phyloP scores from a whole-genome alignment of 2,329 filamentous ascomycete genomes.

The Hypoxylon sp. region DNA sequence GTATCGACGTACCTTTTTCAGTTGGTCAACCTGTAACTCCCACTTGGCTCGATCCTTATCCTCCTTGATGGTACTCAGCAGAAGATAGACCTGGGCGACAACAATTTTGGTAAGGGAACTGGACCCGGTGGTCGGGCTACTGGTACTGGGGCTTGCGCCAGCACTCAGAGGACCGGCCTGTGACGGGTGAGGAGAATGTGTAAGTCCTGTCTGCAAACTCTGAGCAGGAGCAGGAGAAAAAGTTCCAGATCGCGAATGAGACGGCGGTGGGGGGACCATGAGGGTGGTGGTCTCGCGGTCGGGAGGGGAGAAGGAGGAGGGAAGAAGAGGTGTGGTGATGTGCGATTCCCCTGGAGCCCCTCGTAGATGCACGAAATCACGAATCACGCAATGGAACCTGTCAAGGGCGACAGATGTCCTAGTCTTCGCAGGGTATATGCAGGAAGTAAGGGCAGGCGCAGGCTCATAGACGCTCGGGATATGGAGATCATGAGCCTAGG shows the following conservation, averaged over 20 bases:
- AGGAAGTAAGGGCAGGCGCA: constrained; percentile 39
- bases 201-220: constrained; percentile 69
- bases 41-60: constrained; percentile 92
- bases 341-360: constrained; percentile 52
- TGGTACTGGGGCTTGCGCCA: constrained; percentile 73
- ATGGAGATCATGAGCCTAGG: constrained; percentile 51
- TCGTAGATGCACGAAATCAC: constrained; percentile 47
- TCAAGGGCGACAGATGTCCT: constrained; percentile 31
- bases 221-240: constrained; percentile 74
- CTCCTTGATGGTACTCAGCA: constrained; percentile 95
- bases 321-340: constrained; percentile 39
- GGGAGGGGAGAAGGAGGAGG: constrained; percentile 39
- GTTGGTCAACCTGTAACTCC: constrained; percentile 91
- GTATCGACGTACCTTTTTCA: constrained; percentile 81
- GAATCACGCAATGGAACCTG: constrained; percentile 37
- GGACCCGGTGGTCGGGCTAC: constrained; percentile 71
- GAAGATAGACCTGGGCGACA: constrained; percentile 93
- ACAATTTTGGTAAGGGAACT: constrained; percentile 90
- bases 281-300: constrained; percentile 52
- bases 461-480: constrained; percentile 40
- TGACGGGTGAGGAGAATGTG: constrained; percentile 71
- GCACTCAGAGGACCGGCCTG: constrained; percentile 71
- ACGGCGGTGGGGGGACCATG: constrained; percentile 56
- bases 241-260: constrained; percentile 71
- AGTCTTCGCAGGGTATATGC: constrained; percentile 22